A percentile compares a stretch with the other conserved stretches of the same genome.
These are phyloP conservation scores for Endocalyx cinctus DNA, from an alignment of 2,329 filamentous ascomycete genomes.

Conservation along the genomic window DNA sequence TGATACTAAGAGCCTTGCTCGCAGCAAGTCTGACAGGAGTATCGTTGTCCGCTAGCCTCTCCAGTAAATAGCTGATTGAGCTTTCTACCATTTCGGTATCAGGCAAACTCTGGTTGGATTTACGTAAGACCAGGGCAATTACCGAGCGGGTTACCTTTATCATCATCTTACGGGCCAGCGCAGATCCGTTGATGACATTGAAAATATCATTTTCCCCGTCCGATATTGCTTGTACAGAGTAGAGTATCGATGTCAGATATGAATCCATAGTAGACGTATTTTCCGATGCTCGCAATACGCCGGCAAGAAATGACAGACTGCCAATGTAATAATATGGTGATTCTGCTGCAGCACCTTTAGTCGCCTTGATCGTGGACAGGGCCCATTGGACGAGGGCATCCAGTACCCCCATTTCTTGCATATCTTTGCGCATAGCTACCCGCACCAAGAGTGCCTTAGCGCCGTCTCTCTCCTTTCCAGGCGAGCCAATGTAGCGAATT, in stretches of 20 bases:
- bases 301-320: slow-evolving; percentile 72
- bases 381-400: slow-evolving; percentile 67
- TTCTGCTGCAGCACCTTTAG: slow-evolving; percentile 28
- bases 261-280: slow-evolving; percentile 70
- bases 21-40: slow-evolving; percentile 86
- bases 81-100: slow-evolving; percentile 65
- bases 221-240: slow-evolving; percentile 56
- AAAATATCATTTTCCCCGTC: slow-evolving; percentile 44
- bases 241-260: slow-evolving; percentile 63
- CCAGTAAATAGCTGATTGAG: slow-evolving; percentile 75
- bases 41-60: slow-evolving; percentile 77
- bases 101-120: slow-evolving; percentile 34
- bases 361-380: slow-evolving; percentile 52
- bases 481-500: slow-evolving; percentile 63
- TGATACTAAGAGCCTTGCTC: slow-evolving; percentile 85
- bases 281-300: slow-evolving; percentile 63
- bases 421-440: slow-evolving; percentile 78
- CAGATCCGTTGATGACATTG: slow-evolving; percentile 60
- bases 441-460: slow-evolving; percentile 80
- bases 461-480: slow-evolving; percentile 85
- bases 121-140: slow-evolving; percentile 60
- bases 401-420: slow-evolving; percentile 73
- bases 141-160: slow-evolving; percentile 82
- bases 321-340: slow-evolving; percentile 75
- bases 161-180: slow-evolving; percentile 73